phyloP scores from a whole-genome alignment of 2,329 filamentous ascomycete genomes.

The Aureobasidium sp. region DNA sequence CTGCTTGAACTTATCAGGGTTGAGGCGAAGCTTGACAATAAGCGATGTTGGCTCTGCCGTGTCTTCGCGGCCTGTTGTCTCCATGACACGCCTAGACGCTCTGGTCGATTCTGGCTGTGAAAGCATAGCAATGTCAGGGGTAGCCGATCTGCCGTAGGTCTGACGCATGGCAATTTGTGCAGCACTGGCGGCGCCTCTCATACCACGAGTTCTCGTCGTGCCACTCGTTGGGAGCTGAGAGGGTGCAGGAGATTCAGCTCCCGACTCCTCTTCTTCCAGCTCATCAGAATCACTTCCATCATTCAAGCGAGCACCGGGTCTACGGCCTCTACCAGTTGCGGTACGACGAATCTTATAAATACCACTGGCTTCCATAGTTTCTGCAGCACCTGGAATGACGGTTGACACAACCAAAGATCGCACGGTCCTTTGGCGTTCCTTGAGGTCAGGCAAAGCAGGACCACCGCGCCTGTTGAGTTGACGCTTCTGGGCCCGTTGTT shows the following conservation, averaged over 20 bases:
- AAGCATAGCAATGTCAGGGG: slow-evolving; percentile 60
- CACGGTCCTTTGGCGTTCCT: slow-evolving; percentile 87
- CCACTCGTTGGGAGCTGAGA: slow-evolving; percentile 51
- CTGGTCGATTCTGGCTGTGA: slow-evolving; percentile 64
- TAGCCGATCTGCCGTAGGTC: slow-evolving; percentile 69
- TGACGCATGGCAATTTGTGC: slow-evolving; percentile 80
- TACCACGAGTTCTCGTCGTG: slow-evolving; percentile 76
- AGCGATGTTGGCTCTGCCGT: slow-evolving; percentile 71
- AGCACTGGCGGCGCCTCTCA: slow-evolving; percentile 78
- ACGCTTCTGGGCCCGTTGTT: slow-evolving; percentile 88
- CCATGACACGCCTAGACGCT: slow-evolving; percentile 47
- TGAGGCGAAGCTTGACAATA: slow-evolving; percentile 66
- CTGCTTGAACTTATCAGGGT: slow-evolving; percentile 61
- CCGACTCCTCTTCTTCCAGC: slow-evolving; percentile 83
- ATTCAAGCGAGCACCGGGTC: slow-evolving; percentile 49
- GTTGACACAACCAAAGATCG: slow-evolving; percentile 87
- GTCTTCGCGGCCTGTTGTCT: slow-evolving; percentile 62
- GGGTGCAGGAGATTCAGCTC: slow-evolving; percentile 70
- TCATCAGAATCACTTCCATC: slow-evolving; percentile 70
- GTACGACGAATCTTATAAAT: slow-evolving; percentile 59
- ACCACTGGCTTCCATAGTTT: slow-evolving; percentile 71
- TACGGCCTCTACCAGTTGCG: slow-evolving; percentile 34
- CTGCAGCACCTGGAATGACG: slow-evolving; percentile 78
- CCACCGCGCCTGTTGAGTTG: slow-evolving; percentile 91
- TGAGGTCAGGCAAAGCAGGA: slow-evolving; percentile 88